phyloP scores from a whole-genome alignment of 2,329 filamentous ascomycete genomes.

The Ilyonectria robusta region DNA sequence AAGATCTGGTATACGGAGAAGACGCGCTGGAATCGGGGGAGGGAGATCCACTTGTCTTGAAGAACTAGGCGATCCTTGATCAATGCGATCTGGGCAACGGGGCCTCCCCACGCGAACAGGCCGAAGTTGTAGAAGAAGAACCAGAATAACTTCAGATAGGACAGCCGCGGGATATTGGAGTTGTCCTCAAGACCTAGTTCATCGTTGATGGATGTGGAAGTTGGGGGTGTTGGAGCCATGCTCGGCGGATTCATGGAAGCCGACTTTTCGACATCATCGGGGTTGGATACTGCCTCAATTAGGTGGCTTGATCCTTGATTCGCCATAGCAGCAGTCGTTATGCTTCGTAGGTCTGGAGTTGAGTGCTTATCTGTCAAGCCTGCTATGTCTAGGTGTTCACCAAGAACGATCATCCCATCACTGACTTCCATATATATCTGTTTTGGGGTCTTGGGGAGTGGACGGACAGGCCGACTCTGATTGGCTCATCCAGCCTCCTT shows the following conservation, averaged over 20 bases:
- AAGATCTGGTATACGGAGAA: constrained; percentile 31
- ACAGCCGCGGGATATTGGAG: constrained; percentile 14
- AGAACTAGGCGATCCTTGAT: constrained; percentile 18
- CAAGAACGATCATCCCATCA: not conserved
- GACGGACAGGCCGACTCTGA: not conserved
- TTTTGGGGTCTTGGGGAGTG: not conserved
- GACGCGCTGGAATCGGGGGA: constrained; percentile 22
- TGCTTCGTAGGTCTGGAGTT: constrained; percentile 2
- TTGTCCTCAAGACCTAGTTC: constrained; percentile 15
- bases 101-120: constrained; percentile 17
- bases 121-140: constrained; percentile 21
- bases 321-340: not conserved
- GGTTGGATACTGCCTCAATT: not conserved
- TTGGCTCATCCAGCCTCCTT: not conserved
- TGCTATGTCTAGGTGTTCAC: not conserved
- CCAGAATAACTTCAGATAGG: constrained; percentile 16
- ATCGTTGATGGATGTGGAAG: constrained; percentile 11
- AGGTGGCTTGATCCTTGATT: constrained; percentile 1
- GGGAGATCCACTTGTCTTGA: constrained; percentile 21
- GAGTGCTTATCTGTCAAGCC: not conserved
- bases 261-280: constrained; percentile 3
- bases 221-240: not conserved
- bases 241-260: constrained; percentile 3
- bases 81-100: constrained; percentile 15
- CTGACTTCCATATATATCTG: not conserved